These are phyloP conservation scores for Cruciata laevipes DNA, from an alignment of 257 asterid species.

Conservation along the genomic window DNA sequence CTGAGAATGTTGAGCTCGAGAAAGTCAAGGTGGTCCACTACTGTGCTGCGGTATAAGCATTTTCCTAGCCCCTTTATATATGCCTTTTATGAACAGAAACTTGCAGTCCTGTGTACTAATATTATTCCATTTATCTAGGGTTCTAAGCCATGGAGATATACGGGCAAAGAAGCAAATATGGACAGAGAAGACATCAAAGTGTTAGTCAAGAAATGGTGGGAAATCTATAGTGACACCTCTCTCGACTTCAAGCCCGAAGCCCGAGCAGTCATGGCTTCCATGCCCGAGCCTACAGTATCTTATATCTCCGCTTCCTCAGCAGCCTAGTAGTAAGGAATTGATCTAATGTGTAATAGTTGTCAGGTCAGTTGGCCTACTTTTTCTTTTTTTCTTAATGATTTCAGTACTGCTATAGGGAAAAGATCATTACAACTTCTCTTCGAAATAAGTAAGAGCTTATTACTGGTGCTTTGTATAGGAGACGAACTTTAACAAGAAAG, in stretches of 20 bases:
- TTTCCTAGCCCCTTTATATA: not conserved
- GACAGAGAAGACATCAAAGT: slow-evolving; percentile 54
- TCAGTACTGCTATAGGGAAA: slow-evolving; percentile 2
- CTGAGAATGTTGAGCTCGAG: slow-evolving; percentile 52
- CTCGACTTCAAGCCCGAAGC: slow-evolving; percentile 46
- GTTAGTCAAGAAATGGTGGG: slow-evolving; percentile 66
- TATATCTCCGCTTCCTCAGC: slow-evolving; percentile 66
- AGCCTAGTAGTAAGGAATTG: slow-evolving; percentile 26
- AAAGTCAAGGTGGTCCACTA: slow-evolving; percentile 72
- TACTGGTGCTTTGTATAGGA: not conserved
- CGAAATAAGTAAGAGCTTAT: too few relatives aligned
- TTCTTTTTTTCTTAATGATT: not conserved
- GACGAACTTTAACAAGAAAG: not conserved
- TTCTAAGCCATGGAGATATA: slow-evolving; percentile 68
- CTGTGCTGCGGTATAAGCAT: slow-evolving; percentile 49
- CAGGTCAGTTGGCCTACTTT: slow-evolving; percentile 10
- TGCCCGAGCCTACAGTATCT: slow-evolving; percentile 48
- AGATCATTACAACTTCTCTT: not conserved
- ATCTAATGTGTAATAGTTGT: not conserved
- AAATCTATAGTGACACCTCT: slow-evolving; percentile 45
- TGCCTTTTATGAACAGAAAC: not conserved
- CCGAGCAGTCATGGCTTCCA: slow-evolving; percentile 33
- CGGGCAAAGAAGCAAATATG: slow-evolving; percentile 56
- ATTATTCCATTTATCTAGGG: slow-evolving; percentile 25
- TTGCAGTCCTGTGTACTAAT: not conserved